Evolutionary conservation across 305 asterid genomes (phyloP).

Genomic region (Fraxinus latifolia): DNA sequence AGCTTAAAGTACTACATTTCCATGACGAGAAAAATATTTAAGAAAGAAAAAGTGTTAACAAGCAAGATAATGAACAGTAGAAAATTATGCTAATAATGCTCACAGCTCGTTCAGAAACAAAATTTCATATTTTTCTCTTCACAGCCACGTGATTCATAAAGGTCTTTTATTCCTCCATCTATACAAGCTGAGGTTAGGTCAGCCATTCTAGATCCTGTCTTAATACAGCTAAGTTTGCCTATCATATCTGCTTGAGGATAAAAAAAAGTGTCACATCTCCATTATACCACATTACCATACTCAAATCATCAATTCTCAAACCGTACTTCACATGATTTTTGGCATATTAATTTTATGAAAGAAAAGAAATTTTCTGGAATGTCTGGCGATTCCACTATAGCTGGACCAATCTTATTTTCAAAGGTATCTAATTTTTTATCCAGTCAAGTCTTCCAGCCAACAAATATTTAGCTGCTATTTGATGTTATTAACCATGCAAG

Average conservation of each 20-base stretch:
- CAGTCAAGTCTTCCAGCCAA: not conserved
- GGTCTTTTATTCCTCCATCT: not conserved
- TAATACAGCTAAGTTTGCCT: not conserved
- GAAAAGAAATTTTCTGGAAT: not conserved
- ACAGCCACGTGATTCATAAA: not conserved
- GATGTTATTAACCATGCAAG: not conserved
- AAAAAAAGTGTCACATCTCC: not conserved
- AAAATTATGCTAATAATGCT: not conserved
- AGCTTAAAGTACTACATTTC: not conserved
- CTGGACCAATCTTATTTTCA: not conserved
- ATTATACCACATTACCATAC: not conserved
- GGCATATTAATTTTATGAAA: not conserved
- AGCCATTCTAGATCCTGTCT: not conserved
- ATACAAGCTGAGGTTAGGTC: not conserved
- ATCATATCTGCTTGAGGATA: not conserved
- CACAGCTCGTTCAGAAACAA: not conserved
- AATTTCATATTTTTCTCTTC: not conserved
- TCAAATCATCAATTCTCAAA: not conserved
- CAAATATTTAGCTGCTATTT: not conserved
- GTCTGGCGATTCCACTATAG: not conserved
- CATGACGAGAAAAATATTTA: not conserved
- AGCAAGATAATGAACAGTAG: not conserved
- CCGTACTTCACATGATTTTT: not conserved
- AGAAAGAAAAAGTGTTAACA: not conserved
- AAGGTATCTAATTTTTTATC: not conserved